Evolutionary conservation across 2,329 filamentous ascomycete species (phyloP).

Genomic region (Xylaria sp.): DNA sequence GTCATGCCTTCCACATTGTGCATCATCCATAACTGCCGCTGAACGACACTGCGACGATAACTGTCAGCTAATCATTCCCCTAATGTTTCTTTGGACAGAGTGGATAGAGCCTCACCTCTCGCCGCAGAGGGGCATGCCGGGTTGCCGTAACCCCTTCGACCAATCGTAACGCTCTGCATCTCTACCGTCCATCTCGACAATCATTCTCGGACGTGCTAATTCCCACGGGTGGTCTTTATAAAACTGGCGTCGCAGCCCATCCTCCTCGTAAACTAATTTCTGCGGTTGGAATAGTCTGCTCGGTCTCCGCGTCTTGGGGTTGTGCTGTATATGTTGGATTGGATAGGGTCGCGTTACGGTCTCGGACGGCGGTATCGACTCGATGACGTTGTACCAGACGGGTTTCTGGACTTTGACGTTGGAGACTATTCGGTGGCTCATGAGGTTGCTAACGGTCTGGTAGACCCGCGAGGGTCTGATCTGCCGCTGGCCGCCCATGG

Average conservation of each 20-base stretch:
- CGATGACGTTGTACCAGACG: constrained; percentile 63
- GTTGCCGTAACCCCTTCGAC: constrained; percentile 78
- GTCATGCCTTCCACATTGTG: constrained; percentile 67
- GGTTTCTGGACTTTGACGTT: constrained; percentile 49
- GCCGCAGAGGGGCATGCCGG: constrained; percentile 79
- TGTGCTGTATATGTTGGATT: constrained; percentile 55
- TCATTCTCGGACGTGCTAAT: constrained; percentile 83
- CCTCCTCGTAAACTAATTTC: constrained; percentile 82
- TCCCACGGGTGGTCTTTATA: constrained; percentile 98
- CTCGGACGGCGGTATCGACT: constrained; percentile 67
- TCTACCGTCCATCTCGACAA: constrained; percentile 86
- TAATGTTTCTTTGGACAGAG: neutral
- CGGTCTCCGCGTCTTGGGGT: constrained; percentile 67
- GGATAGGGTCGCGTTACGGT: constrained; percentile 65
- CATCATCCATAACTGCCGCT: constrained; percentile 90
- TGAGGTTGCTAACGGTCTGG: constrained; percentile 54
- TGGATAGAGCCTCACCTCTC: constrained; percentile 71
- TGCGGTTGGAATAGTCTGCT: constrained; percentile 85
- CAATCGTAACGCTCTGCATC: constrained; percentile 82
- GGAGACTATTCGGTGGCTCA: constrained; percentile 50
- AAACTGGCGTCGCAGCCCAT: constrained; percentile 81
- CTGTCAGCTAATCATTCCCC: constrained; percentile 13
- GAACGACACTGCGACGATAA: constrained; percentile 75
- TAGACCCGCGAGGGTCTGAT: constrained; percentile 56
- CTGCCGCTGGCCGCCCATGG: constrained; percentile 50